Evolutionary conservation across 2,329 filamentous ascomycete genomes (phyloP).

Genomic region (Talaromyces sp.): DNA sequence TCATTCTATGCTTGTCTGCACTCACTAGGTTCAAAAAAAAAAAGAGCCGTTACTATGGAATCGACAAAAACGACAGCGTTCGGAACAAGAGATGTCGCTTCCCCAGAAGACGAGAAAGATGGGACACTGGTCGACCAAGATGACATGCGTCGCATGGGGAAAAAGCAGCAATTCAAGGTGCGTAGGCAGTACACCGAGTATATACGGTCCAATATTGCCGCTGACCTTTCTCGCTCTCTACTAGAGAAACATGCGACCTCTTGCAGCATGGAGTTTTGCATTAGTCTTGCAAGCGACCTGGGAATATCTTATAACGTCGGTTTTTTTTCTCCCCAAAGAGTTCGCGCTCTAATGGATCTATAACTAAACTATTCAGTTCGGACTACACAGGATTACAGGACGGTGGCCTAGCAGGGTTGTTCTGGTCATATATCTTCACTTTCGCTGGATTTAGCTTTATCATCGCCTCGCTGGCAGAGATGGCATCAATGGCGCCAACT

Average conservation of each 20-base stretch:
- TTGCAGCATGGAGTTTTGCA: constrained; percentile 31
- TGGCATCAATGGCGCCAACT: constrained; percentile 49
- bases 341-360: constrained; percentile 11
- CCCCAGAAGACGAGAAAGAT: background rate
- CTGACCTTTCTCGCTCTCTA: background rate
- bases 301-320: constrained; percentile 26
- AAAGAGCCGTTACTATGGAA: too few species aligned
- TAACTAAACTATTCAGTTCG: background rate
- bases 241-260: constrained; percentile 28
- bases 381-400: constrained; percentile 9
- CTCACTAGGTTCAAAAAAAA: too few species aligned
- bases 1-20: too few species aligned
- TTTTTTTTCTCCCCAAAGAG: constrained; percentile 15
- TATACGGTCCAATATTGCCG: too few species aligned
- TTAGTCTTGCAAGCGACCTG: constrained; percentile 32
- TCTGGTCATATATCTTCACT: constrained; percentile 37
- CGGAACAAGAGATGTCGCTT: too few species aligned
- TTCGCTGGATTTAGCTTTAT: constrained; percentile 67
- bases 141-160: constrained; percentile 29
- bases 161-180: constrained; percentile 24
- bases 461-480: constrained; percentile 57
- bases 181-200: background rate
- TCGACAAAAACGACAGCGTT: too few species aligned
- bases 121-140: background rate
- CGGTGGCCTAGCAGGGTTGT: constrained; percentile 19